Percentiles rank a stretch among this genome's conserved stretches.
Conservation (phyloP, 768 basidiomycete species). For the Ramaria rubella region DNA sequence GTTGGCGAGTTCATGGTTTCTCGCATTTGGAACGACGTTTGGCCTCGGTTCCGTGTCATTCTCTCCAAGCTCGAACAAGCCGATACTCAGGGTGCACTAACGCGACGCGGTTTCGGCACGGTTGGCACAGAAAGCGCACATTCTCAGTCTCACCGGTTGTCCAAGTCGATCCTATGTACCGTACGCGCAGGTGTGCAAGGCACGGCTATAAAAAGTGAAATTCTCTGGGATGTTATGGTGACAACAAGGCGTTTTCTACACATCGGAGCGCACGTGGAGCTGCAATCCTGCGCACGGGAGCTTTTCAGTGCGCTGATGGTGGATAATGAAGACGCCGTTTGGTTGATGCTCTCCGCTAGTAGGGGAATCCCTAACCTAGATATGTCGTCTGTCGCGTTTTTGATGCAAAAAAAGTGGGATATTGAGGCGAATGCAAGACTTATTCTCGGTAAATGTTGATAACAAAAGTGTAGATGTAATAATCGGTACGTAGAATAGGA, state of each 20-base stretch:
- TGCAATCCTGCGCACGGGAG: constrained; percentile 58
- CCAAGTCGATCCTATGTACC: constrained; percentile 68
- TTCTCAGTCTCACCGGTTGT: constrained; percentile 74
- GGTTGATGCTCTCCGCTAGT: constrained; percentile 66
- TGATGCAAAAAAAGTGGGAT: constrained; percentile 57
- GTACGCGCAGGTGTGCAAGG: constrained; percentile 59
- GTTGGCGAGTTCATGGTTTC: constrained; percentile 82
- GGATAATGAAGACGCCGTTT: constrained; percentile 75
- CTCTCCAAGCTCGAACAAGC: constrained; percentile 53
- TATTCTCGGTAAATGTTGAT: constrained; percentile 17
- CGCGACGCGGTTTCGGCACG: constrained; percentile 42
- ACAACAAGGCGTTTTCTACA: constrained; percentile 74
- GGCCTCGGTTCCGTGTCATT: constrained; percentile 73
- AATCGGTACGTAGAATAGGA: neutral
- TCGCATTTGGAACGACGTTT: constrained; percentile 86
- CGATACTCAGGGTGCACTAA: constrained; percentile 62
- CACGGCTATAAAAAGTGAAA: constrained; percentile 21
- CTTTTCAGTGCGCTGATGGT: constrained; percentile 56
- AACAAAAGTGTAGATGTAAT: neutral
- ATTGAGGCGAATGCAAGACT: constrained; percentile 37
- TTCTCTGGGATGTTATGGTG: constrained; percentile 80
- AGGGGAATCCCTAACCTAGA: constrained; percentile 20
- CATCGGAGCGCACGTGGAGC: constrained; percentile 57
- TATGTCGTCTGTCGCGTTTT: constrained; percentile 5
- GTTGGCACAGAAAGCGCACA: constrained; percentile 67